phyloP scores from a whole-genome alignment of 805 yeast genomes.

The Suhomyces faveliae region DNA sequence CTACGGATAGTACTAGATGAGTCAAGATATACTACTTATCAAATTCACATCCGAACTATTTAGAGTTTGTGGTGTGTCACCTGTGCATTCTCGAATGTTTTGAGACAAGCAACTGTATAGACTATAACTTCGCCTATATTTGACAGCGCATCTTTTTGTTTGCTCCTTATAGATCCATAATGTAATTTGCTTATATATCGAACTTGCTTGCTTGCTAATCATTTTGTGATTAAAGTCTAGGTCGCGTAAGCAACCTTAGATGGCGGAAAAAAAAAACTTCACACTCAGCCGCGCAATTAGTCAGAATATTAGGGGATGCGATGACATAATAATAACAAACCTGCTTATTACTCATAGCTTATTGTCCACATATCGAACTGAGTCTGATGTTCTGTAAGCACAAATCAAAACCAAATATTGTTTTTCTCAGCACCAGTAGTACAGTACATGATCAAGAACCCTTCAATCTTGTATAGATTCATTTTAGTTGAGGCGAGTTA shows the following conservation, averaged over 20 bases:
- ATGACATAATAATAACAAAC: not conserved
- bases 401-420: not conserved
- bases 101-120: not conserved
- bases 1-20: not conserved
- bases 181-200: not conserved
- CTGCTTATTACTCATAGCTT: not conserved
- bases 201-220: not conserved
- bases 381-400: too few species aligned
- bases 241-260: not conserved
- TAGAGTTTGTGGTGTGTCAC: not conserved
- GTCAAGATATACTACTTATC: not conserved
- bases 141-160: not conserved
- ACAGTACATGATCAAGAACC: not conserved
- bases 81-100: not conserved
- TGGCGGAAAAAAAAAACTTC: not conserved
- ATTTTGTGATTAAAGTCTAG: not conserved
- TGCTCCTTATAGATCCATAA: not conserved
- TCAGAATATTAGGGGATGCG: not conserved
- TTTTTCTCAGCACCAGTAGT: not conserved
- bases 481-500: too few species aligned
- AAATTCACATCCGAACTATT: not conserved
- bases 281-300: slow-evolving; percentile 5
- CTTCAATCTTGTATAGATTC: not conserved
- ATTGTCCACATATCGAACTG: too few species aligned
- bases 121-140: not conserved